phyloP scores from a whole-genome alignment of 2,329 filamentous ascomycete genomes.

The Beauveria australis region DNA sequence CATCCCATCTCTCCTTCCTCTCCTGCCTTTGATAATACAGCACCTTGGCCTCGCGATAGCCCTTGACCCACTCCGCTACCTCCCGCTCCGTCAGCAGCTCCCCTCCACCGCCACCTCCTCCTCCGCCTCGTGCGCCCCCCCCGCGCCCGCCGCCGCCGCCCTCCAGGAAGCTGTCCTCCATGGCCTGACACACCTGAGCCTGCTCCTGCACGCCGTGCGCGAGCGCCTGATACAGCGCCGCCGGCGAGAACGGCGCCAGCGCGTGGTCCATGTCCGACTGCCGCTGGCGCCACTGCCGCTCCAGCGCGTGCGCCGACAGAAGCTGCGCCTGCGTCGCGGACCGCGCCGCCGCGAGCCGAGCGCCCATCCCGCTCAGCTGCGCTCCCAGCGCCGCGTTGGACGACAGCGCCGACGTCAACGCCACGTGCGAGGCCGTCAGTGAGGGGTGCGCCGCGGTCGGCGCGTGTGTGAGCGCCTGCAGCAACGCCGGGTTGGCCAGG shows the following conservation, averaged over 20 bases:
- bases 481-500: conserved; percentile 54
- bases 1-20: conserved; percentile 89
- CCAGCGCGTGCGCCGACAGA: conserved; percentile 73
- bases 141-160: conserved; percentile 23
- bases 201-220: conserved; percentile 73
- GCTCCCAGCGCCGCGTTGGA: conserved; percentile 65
- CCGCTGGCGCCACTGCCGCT: conserved; percentile 86
- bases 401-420: conserved; percentile 56
- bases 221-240: conserved; percentile 76
- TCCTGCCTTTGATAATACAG: conserved; percentile 74
- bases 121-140: conserved; percentile 15
- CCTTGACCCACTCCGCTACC: conserved; percentile 72
- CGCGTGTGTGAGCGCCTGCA: conserved; percentile 66
- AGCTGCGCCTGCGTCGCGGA: conserved; percentile 71
- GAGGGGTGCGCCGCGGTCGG: conserved; percentile 64
- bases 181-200: conserved; percentile 66
- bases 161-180: conserved; percentile 91
- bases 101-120: conserved; percentile 13
- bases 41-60: conserved; percentile 73
- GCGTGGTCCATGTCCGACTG: conserved; percentile 83
- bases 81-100: conserved; percentile 64
- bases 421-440: conserved; percentile 53
- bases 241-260: conserved; percentile 75
- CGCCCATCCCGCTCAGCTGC: conserved; percentile 53
- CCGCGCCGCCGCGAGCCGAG: conserved; percentile 51